Evolutionary conservation across 805 yeast genomes (phyloP).

Genomic region (Wickerhamiella azymoides): DNA sequence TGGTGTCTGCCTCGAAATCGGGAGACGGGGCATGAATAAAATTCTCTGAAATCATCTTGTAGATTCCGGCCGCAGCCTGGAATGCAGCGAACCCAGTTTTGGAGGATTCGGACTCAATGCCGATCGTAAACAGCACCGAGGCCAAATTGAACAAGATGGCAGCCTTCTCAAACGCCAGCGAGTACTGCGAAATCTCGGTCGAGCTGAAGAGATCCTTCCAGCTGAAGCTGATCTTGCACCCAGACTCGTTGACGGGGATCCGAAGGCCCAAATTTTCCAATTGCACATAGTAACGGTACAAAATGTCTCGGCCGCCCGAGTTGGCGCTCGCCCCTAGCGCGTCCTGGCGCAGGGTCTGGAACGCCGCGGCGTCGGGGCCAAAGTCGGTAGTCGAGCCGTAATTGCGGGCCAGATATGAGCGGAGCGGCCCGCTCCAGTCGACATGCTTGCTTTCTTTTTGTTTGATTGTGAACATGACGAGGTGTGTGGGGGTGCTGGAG

Average conservation of each 20-base stretch:
- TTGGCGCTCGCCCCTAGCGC: slow-evolving; percentile 35
- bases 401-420: slow-evolving; percentile 39
- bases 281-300: slow-evolving; percentile 64
- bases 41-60: slow-evolving; percentile 55
- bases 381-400: slow-evolving; percentile 53
- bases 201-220: slow-evolving; percentile 66
- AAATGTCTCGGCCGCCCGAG: slow-evolving; percentile 37
- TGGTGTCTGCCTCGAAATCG: slow-evolving; percentile 59
- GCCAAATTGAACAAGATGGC: slow-evolving; percentile 68
- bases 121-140: slow-evolving; percentile 40
- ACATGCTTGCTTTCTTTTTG: slow-evolving; percentile 37
- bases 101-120: slow-evolving; percentile 28
- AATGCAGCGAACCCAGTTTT: slow-evolving; percentile 48
- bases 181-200: slow-evolving; percentile 42
- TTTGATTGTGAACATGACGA: slow-evolving; percentile 27
- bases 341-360: slow-evolving; percentile 49
- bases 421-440: slow-evolving; percentile 55
- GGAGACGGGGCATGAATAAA: slow-evolving; percentile 79
- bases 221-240: slow-evolving; percentile 47
- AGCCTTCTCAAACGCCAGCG: slow-evolving; percentile 84
- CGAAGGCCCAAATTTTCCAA: slow-evolving; percentile 68
- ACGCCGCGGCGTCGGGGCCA: slow-evolving; percentile 37
- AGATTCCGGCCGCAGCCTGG: slow-evolving; percentile 70
- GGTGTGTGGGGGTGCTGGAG: neutral
- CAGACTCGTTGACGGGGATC: slow-evolving; percentile 47